phyloP scores from a whole-genome alignment of 305 asterid genomes.

The Fraxinus sp. region DNA sequence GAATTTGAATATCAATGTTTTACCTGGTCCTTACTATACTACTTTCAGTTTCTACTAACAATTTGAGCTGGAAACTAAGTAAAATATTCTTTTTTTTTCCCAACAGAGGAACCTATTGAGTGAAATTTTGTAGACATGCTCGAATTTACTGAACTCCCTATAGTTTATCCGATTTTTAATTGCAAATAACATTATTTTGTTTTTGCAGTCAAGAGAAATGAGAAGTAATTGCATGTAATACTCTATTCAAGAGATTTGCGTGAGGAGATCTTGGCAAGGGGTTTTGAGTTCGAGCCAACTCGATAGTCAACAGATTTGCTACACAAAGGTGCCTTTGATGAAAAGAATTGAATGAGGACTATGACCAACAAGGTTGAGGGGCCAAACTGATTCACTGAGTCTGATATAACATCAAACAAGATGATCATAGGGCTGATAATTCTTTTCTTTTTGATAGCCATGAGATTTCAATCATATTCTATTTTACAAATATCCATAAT shows the following conservation, averaged over 20 bases:
- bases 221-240: constrained; percentile 28
- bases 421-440: constrained; percentile 9
- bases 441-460: constrained; percentile 1
- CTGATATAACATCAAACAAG: not conserved
- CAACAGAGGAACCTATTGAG: not conserved
- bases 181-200: constrained; percentile 11
- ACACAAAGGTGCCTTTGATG: constrained; percentile 9
- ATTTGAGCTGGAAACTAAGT: not conserved
- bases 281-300: constrained; percentile 9
- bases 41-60: not conserved
- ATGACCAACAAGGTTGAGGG: constrained; percentile 4
- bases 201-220: constrained; percentile 42
- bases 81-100: not conserved
- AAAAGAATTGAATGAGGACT: constrained; percentile 20
- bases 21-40: not conserved
- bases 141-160: not conserved
- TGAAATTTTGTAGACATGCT: not conserved
- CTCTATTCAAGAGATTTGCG: constrained; percentile 1
- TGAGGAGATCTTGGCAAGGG: constrained; percentile 5
- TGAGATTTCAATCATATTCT: constrained; percentile 13
- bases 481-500: constrained; percentile 1
- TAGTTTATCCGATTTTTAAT: not conserved
- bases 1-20: not conserved
- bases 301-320: not conserved
- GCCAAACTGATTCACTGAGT: constrained; percentile 7